Evolutionary conservation across 2,329 filamentous ascomycete genomes (phyloP), one percentile per base, ranked within the genome.

Genomic region (Penicillium sp.): DNA sequence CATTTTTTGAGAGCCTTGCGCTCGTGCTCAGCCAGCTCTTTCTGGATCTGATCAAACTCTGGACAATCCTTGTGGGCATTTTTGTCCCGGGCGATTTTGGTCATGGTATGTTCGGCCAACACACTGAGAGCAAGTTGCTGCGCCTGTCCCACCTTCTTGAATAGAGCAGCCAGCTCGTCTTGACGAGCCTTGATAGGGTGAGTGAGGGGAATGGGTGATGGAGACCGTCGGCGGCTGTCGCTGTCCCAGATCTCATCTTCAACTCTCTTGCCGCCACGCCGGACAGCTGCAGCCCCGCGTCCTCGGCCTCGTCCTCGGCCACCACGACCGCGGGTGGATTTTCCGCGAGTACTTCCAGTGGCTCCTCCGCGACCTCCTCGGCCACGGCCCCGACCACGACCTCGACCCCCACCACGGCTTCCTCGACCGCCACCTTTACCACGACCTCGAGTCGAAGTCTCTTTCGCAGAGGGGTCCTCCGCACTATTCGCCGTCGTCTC

Each of bases 151-250:
- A 71, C 58, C 33, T 57, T 60, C 40, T 61, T 66, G 44, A 66
- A 71, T 6, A 63, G 57, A 17, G 58, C 56, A 29, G 66, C 64
- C 25, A 71, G 41, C 42, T 70, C 65, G 11, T 61, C 60, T 49
- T 69, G 65, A 7, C 68, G 61, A 28, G 64, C 56, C 37, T 62
- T 61, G 15, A 69, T 56, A 23, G 60, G 57, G 45, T 65, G 55
- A 26, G 65, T 59, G 26, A 58, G 50, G 38, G 58, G 56, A 44
- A 52, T 59, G 4, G 62, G 61, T 2, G 62, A 63, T 11, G 62
- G 60, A 11, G 64, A 61, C 13, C 54, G 55, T 30, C 55, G 51
- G 22, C 59, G 56, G 14, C 51, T 48, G 25, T 65, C 61, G 25
- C 54, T 55, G 16, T 54, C 51, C 51, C 51, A 54, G 25, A 54